Evolutionary conservation across 2,329 filamentous ascomycete species (phyloP).

Genomic region (Ceratocystis cacaofunesta): DNA sequence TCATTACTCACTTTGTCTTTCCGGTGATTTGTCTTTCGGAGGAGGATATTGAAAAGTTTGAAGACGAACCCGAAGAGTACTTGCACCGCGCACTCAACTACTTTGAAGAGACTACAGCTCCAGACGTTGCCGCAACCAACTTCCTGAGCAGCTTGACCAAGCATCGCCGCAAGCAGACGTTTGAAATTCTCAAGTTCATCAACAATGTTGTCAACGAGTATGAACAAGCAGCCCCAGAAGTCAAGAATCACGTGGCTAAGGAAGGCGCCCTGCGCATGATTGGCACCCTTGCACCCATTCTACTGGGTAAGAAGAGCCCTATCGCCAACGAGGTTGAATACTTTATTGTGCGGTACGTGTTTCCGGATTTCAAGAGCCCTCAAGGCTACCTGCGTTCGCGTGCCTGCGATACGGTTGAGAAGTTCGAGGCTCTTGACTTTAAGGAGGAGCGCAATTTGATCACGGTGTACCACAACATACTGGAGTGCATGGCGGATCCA

Average conservation of each 20-base stretch:
- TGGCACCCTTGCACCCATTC: conserved; percentile 81
- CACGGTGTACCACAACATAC: conserved; percentile 88
- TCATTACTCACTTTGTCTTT: conserved; percentile 91
- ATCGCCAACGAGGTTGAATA: conserved; percentile 97
- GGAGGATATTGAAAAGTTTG: conserved; percentile 86
- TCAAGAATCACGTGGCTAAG: conserved; percentile 91
- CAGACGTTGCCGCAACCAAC: conserved; percentile 90
- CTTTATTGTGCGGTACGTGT: conserved; percentile 95
- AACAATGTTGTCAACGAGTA: conserved; percentile 92
- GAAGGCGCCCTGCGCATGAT: conserved; percentile 96
- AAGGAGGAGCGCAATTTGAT: conserved; percentile 91
- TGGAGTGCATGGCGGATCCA: conserved; percentile 92
- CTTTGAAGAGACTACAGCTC: conserved; percentile 90
- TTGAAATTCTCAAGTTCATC: conserved; percentile 85
- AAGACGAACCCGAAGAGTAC: conserved; percentile 90
- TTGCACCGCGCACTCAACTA: conserved; percentile 95
- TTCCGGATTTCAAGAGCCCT: conserved; percentile 87
- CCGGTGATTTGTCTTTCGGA: conserved; percentile 83
- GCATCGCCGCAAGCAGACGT: conserved; percentile 86
- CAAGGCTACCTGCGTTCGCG: conserved; percentile 87
- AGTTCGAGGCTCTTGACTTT: conserved; percentile 95
- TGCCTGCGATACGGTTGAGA: conserved; percentile 93
- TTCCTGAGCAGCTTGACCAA: conserved; percentile 93
- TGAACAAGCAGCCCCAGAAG: conserved; percentile 65
- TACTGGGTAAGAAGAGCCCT: conserved; percentile 93